Conservation (phyloP, 2,329 filamentous ascomycete species). For the Calonectria pauciramosa region DNA sequence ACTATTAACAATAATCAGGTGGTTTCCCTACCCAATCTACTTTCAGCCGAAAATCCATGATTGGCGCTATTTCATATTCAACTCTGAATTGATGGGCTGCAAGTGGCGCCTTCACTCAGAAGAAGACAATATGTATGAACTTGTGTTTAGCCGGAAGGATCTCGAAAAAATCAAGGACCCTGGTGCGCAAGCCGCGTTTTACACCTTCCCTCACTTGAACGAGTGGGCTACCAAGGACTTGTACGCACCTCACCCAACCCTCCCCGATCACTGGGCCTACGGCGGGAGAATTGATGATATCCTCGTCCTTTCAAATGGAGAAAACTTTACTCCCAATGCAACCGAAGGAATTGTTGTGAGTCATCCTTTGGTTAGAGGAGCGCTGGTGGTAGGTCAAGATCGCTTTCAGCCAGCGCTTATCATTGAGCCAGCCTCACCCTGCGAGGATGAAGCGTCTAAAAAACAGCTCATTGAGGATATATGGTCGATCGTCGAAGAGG, state of each 20-base stretch:
- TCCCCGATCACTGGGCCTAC: slow-evolving; percentile 50
- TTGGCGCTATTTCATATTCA: slow-evolving; percentile 60
- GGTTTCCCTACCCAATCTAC: slow-evolving; percentile 51
- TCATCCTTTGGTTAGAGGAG: slow-evolving; percentile 57
- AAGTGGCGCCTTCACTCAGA: slow-evolving; percentile 51
- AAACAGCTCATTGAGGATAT: slow-evolving; percentile 55
- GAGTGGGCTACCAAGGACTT: slow-evolving; percentile 55
- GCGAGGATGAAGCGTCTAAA: slow-evolving; percentile 32
- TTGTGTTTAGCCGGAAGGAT: slow-evolving; percentile 55
- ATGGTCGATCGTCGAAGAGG: slow-evolving; percentile 59
- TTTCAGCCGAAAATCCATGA: slow-evolving; percentile 49
- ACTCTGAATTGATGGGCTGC: slow-evolving; percentile 56
- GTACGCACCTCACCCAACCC: slow-evolving; percentile 52
- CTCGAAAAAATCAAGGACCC: slow-evolving; percentile 48
- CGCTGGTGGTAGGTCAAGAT: slow-evolving; percentile 60
- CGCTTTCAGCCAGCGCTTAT: slow-evolving; percentile 62
- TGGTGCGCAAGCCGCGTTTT: slow-evolving; percentile 52
- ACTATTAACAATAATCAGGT: slow-evolving; percentile 40
- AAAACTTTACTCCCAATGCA: slow-evolving; percentile 61
- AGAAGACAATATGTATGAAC: slow-evolving; percentile 35
- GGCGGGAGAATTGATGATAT: slow-evolving; percentile 55
- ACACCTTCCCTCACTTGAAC: slow-evolving; percentile 51
- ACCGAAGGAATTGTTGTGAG: slow-evolving; percentile 42
- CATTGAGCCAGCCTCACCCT: slow-evolving; percentile 57
- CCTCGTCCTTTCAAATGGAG: slow-evolving; percentile 64